A percentile compares a stretch with the other conserved stretches of the same genome.
phyloP scores from a whole-genome alignment of 1,139 yeast species.

The Arxiozyma slooffiae region DNA sequence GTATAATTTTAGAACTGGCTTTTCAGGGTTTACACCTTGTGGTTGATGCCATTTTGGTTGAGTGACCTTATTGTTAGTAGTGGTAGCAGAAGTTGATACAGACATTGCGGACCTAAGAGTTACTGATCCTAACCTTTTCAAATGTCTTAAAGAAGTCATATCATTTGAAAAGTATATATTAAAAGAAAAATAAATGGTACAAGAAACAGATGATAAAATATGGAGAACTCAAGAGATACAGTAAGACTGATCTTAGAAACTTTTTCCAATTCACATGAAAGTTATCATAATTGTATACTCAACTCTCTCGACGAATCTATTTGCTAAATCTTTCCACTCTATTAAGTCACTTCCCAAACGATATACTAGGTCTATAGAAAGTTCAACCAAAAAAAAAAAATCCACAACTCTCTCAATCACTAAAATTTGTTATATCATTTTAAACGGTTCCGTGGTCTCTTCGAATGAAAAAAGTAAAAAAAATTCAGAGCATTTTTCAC shows the following conservation, averaged over 20 bases:
- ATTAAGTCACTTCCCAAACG: no score
- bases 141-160: neutral
- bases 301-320: no score
- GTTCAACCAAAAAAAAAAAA: no score
- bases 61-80: constrained; percentile 21
- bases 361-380: no score
- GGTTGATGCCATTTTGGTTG: constrained; percentile 41
- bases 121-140: neutral
- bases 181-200: neutral
- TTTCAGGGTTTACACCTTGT: constrained; percentile 14
- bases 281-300: no score
- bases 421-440: neutral
- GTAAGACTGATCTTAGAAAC: no score
- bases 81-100: constrained; percentile 6
- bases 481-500: constrained; percentile 1
- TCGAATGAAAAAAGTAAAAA: neutral
- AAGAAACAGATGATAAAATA: no score
- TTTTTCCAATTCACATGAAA: no score
- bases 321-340: no score
- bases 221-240: no score
- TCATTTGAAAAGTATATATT: neutral
- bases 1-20: constrained; percentile 42
- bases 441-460: neutral
- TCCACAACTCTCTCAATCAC: no score
- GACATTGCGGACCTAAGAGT: constrained; percentile 6